phyloP scores from a whole-genome alignment of 176 grass and related monocot species.

The Tuctoria greenei region DNA sequence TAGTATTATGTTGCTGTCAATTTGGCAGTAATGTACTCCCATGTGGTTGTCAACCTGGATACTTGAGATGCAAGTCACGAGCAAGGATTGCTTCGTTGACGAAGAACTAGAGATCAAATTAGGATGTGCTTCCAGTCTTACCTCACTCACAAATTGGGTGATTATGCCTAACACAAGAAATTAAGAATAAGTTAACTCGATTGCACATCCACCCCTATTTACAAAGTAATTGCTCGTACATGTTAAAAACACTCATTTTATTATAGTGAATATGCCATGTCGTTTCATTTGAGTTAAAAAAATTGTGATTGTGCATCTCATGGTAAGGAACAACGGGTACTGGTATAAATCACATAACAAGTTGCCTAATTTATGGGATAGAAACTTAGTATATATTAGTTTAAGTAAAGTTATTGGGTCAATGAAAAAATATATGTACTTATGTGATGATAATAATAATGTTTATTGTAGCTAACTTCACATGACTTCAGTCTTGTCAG shows the following conservation, averaged over 20 bases:
- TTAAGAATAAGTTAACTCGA: not conserved
- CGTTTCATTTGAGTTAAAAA: not conserved
- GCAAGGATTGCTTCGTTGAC: not conserved
- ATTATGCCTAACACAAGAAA: not conserved
- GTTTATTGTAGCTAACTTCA: not conserved
- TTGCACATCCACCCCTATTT: not conserved
- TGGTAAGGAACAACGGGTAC: not conserved
- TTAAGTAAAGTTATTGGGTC: not conserved
- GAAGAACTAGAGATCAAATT: no score
- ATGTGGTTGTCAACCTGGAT: not conserved
- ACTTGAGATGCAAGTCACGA: not conserved
- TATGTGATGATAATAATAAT: not conserved
- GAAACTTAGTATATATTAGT: not conserved
- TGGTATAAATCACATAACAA: not conserved
- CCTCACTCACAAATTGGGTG: not conserved
- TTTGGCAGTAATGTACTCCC: no score
- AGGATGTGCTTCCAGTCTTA: not conserved
- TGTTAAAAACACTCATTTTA: not conserved
- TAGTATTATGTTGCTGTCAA: not conserved
- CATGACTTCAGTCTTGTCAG: no score
- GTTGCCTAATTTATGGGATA: not conserved
- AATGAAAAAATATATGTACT: not conserved
- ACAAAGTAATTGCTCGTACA: not conserved
- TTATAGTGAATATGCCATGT: not conserved
- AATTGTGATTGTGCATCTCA: not conserved